Evolutionary conservation across 352 stramenopile species (phyloP), one percentile per base, ranked within the genome.

Genomic region (Globisporangium acanthophoron): DNA sequence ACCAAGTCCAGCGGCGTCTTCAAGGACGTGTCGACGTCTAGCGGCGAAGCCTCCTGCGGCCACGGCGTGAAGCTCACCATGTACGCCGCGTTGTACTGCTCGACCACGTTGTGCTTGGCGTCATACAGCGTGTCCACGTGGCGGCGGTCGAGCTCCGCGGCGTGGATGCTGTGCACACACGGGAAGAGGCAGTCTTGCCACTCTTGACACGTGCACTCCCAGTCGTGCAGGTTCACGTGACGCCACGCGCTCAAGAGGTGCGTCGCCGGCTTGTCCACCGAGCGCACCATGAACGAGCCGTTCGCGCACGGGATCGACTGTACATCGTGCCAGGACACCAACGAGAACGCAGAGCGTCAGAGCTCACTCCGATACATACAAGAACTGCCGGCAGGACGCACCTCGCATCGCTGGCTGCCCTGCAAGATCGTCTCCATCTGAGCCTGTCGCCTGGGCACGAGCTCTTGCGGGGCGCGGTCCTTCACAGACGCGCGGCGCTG

Each of bases 231-330:
- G 59, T 89, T 88, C 29, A 92, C 82, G 41, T 92, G 79, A 27
- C 79, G 79, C 82, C 82, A 92, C 47, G 71, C 80, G 54, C 89
- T 79, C n/a, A 84, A 76, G 37, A 69, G 76, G 51, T 84, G 69
- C 12, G 80, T 56, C 3, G 68, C 69, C 27, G 78, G 73, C 37
- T 84, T 71, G 8, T 74, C 79, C 12, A 90, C 58, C 46, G 83
- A 89, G 29, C 79, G 81, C 54, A 89, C 81, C 81, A 92, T 92
- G 59, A 79, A 92, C 24, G 85, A 70, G 16, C 79, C 79, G 58
- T 88, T 92, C 24, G 81, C 80, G 60, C 81, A 92, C 45, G 81
- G 77, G 59, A 92, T 86, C 5, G 81, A 90, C 81, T 92, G 55
- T 3, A 27, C 24, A 27, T 27, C 24, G 24, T 27, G 66, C 55